Base-by-base conservation (phyloP, 2,329 filamentous ascomycete species). In the Sporothrix globosa region DNA sequence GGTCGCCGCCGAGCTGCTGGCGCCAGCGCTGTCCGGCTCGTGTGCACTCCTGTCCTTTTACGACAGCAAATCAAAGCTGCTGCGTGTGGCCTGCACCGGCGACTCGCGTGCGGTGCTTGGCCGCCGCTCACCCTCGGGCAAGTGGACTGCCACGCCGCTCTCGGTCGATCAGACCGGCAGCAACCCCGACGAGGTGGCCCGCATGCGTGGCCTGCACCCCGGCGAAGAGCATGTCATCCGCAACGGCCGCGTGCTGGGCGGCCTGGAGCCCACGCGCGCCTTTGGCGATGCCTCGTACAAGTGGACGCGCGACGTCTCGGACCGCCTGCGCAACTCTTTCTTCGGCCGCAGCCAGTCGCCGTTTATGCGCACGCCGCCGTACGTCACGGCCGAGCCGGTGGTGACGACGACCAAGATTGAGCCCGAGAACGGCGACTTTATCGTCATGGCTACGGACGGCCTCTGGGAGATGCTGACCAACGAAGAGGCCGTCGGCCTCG, bases 401-500 rank as follows among this genome's bases (percentile, higher is more conserved):
- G 88, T 99, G 68, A 98, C 95, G 0, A 97, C 93, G 1, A 98
- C 95, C 60, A 91, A 96, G 79, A 90, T 99, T 68, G 86, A 95
- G 75, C 96, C 96, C 0, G 88, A 92, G 69, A 92, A 92, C 73
- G 94, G 95, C 60, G 96, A 99, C 78, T 99, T 99, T 76, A 85
- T 99, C 14, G 95, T 99, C 73, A 90, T 99, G 85, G 96, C 96
- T 27, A 97, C 96, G 0, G 96, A 99, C 78, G 96, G 96, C 4
- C 85, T 99, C 0, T 99, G 96, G 96, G 96, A 99, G 81, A 98
- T 98, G 96, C 85, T 99, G 73, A 97, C 93, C 63, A 99, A 98
- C 76, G 96, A 99, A 78, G 96, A 99, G 82, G 96, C 97, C 1
- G 92, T 99, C 67, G 96, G 96, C 0, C 87, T 99, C 2, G 96